These are phyloP conservation scores for Wallacemonas collosoma DNA, from an alignment of 208 protist genomes.

Conservation along the genomic window DNA sequence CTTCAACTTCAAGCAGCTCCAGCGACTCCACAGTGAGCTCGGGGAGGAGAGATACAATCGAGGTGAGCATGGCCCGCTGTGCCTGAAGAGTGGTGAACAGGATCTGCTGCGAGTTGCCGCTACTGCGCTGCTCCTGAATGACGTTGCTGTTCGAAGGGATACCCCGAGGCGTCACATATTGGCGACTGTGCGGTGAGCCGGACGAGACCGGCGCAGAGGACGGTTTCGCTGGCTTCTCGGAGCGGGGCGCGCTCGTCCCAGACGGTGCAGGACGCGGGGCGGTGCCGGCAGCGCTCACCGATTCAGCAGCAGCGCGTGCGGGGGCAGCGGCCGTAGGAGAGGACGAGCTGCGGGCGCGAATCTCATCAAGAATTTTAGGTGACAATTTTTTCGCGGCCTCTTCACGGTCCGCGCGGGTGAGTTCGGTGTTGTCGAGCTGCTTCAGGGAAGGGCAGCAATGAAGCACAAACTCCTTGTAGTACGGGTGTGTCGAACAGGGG, in stretches of 20 bases:
- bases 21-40: slow-evolving; percentile 86
- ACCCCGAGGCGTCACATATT: slow-evolving; percentile 10
- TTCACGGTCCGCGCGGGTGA: slow-evolving; percentile 70
- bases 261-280: background rate
- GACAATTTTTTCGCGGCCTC: slow-evolving; percentile 53
- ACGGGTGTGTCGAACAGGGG: slow-evolving; percentile 75
- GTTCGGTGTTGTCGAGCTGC: slow-evolving; percentile 87
- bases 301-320: background rate
- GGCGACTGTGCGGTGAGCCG: slow-evolving; percentile 15
- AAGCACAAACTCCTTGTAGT: slow-evolving; percentile 90
- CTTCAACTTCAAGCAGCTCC: slow-evolving; percentile 76
- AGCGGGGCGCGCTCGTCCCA: background rate
- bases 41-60: slow-evolving; percentile 80
- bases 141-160: slow-evolving; percentile 18
- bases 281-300: background rate
- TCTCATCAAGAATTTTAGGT: slow-evolving; percentile 55
- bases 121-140: slow-evolving; percentile 30
- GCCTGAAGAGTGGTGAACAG: slow-evolving; percentile 54
- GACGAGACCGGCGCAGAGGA: slow-evolving; percentile 3
- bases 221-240: slow-evolving; percentile 11
- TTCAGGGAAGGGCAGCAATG: slow-evolving; percentile 78
- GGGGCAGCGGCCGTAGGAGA: background rate
- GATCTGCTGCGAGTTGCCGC: slow-evolving; percentile 22
- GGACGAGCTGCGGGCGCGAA: slow-evolving; percentile 33
- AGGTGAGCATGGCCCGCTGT: slow-evolving; percentile 79